These are phyloP conservation scores for Alternaria postmessia DNA, from an alignment of 2,329 filamentous ascomycete genomes.

Conservation along the genomic window DNA sequence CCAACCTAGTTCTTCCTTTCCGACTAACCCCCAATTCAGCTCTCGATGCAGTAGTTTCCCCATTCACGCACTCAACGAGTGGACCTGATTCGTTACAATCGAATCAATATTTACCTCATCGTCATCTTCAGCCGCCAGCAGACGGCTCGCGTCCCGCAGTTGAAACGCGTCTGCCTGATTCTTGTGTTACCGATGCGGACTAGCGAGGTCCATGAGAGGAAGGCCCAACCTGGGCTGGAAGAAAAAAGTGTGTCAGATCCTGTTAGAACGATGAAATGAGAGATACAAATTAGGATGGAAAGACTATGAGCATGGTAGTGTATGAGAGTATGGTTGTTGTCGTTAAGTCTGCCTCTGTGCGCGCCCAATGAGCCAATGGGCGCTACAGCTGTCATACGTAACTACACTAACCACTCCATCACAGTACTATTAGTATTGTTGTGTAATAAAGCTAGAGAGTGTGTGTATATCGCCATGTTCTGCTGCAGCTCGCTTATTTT, in stretches of 20 bases:
- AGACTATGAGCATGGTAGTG: background rate
- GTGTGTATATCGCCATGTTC: too few species aligned
- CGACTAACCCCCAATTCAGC: background rate
- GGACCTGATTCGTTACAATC: background rate
- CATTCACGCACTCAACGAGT: too few species aligned
- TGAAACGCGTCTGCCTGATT: background rate
- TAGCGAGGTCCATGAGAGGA: background rate
- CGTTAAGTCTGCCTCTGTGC: too few species aligned
- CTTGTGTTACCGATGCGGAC: background rate
- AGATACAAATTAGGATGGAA: background rate
- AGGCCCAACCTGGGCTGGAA: background rate
- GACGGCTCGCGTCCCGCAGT: background rate
- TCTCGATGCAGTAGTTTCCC: background rate
- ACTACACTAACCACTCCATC: too few species aligned
- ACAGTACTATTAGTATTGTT: too few species aligned
- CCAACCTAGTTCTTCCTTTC: too few species aligned
- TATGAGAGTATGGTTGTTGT: too few species aligned
- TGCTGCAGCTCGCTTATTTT: too few species aligned
- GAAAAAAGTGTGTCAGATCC: too few species aligned
- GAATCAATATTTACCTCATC: background rate
- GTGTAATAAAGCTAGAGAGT: too few species aligned
- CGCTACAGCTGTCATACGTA: too few species aligned
- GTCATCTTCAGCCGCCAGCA: background rate
- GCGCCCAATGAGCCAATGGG: too few species aligned
- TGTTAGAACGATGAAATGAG: background rate